A percentile compares a stretch with the other conserved stretches of the same genome.
Conservation (phyloP, 2,329 filamentous ascomycete species). For the Pseudofabraea citricarpa region DNA sequence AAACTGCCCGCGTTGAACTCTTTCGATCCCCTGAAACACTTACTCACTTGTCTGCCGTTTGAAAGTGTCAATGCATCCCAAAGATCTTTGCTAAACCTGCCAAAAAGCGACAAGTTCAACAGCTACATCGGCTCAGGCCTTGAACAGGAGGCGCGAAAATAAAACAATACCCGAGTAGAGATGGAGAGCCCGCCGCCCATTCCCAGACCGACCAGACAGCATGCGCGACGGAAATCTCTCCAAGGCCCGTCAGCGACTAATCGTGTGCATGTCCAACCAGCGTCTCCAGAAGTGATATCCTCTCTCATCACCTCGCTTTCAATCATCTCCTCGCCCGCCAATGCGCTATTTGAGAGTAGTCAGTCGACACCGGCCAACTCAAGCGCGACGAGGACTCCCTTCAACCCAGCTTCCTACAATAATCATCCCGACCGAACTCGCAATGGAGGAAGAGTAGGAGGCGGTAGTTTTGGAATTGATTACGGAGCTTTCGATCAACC, state of each 20-base stretch:
- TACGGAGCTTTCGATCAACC: constrained; percentile 61
- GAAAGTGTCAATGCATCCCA: constrained; percentile 22
- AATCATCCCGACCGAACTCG: constrained; percentile 13
- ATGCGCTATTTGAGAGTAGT: constrained; percentile 61
- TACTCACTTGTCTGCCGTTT: constrained; percentile 13
- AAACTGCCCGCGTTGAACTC: constrained; percentile 8
- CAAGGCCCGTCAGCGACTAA: constrained; percentile 23
- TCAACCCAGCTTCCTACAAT: constrained; percentile 15
- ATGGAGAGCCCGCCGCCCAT: constrained; percentile 26
- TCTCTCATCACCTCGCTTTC: constrained; percentile 65
- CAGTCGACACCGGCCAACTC: constrained; percentile 32
- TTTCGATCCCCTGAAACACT: constrained; percentile 18
- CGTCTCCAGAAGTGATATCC: constrained; percentile 63
- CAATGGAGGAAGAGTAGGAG: constrained; percentile 17
- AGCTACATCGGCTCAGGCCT: constrained; percentile 5
- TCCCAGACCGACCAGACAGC: constrained; percentile 20
- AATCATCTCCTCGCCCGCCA: constrained; percentile 63
- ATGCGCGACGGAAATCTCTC: constrained; percentile 24
- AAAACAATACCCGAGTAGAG: constrained; percentile 12
- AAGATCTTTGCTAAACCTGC: constrained; percentile 13
- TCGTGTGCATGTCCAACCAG: constrained; percentile 26
- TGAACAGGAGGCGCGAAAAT: constrained; percentile 7
- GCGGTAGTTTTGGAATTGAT: constrained; percentile 61
- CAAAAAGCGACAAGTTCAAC: constrained; percentile 4
- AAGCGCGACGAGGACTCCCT: constrained; percentile 25